Evolutionary conservation across 1,139 yeast species (phyloP), one percentile per base, ranked within the genome.

Genomic region (Sugiyamaella novakii): DNA sequence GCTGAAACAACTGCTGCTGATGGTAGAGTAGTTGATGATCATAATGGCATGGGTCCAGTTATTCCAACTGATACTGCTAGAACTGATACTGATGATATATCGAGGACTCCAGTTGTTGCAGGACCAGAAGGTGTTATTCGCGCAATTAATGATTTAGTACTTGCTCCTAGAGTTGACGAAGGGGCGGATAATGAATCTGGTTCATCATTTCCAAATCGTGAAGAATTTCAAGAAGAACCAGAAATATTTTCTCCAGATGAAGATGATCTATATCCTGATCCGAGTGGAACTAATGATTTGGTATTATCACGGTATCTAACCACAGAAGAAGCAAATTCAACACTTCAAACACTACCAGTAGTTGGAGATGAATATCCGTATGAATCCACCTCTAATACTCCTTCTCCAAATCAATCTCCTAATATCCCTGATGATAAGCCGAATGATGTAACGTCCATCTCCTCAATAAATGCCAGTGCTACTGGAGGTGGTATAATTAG

Each of bases 191-290:
- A 25, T 27, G 43, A 17, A 21, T 11, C 31, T 10, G 25, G 25
- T 22, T 8, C 5, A 22, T 8, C 8, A 6, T 5, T 5, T 22
- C 25, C 8, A 6, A 22, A 6, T 22, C 8, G 8, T 22, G 25
- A 29, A n/a, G 37, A 38, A 12, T 14, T 42, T 8, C 25, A 31
- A 12, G 48, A 43, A 15, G 46, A 38, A 18, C 41, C 31, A 4
- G 36, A 41, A 2, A 33, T 25, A 30, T 28, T 44, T 12, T 43
- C 47, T 10, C 43, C 43, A 5, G 37, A 31, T 12, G 52, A 45
- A 3, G 11, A 19, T 22, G 36, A 41, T 7, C 12, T 15, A 6
- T 41, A 41, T 21, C 44, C 44, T 7, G 31, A 30, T 31, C 30
- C 37, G 14, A 18, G 18, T 8, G 17, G 30, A 19, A 27, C 39